A percentile compares a stretch with the other conserved stretches of the same genome.
These are phyloP conservation scores for Funneliformis caledonium DNA, from an alignment of 371 early-diverging fungal species.

Conservation along the genomic window DNA sequence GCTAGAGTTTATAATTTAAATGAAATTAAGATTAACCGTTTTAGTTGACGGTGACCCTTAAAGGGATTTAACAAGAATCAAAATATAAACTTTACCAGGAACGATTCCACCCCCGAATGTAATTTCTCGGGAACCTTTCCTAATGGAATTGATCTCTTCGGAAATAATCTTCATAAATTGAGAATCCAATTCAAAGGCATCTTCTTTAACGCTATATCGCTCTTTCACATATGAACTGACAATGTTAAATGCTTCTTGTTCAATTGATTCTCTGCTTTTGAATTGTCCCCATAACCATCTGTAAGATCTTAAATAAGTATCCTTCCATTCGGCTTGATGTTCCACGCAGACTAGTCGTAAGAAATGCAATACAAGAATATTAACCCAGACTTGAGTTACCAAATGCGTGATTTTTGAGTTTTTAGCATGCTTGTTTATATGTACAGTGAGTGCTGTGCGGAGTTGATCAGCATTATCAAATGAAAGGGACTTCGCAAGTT, in stretches of 20 bases:
- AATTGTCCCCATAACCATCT: constrained; percentile 39
- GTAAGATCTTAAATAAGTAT: constrained; percentile 15
- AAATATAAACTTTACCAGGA: background rate
- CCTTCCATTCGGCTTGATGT: constrained; percentile 11
- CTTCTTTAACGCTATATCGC: constrained; percentile 15
- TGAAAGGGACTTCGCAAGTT: constrained; percentile 24
- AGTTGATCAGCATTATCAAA: constrained; percentile 18
- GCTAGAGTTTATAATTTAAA: background rate
- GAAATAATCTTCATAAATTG: background rate
- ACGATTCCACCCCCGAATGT: background rate
- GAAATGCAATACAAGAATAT: constrained; percentile 20
- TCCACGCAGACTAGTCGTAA: constrained; percentile 33
- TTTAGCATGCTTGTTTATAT: background rate
- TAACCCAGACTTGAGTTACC: constrained; percentile 12
- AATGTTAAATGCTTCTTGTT: constrained; percentile 25
- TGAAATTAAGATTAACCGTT: background rate
- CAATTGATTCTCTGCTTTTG: constrained; percentile 16
- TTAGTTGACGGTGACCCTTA: background rate
- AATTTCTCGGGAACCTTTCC: background rate
- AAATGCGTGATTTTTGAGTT: background rate
- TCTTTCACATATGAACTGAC: constrained; percentile 13
- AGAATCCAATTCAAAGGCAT: background rate
- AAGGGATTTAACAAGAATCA: background rate
- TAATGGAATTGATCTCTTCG: background rate
- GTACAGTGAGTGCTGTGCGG: background rate